phyloP scores from a whole-genome alignment of 2,329 filamentous ascomycete species.

The Lachnellula arida region DNA sequence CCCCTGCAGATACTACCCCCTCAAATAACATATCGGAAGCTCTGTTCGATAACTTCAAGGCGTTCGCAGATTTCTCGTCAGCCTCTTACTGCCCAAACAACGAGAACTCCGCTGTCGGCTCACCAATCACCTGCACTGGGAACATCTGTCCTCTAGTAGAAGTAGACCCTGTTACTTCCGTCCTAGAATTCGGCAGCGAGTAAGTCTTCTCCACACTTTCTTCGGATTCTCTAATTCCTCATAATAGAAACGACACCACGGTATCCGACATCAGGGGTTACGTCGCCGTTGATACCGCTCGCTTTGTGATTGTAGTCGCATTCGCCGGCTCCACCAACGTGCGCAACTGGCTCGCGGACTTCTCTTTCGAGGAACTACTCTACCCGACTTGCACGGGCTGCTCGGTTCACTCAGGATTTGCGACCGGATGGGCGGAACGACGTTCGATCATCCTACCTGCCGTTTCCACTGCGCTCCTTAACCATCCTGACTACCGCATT shows the following conservation, averaged over 20 bases:
- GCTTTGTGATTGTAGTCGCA: conserved; percentile 17
- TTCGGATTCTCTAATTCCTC: neutral
- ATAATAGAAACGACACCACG: conserved; percentile 6
- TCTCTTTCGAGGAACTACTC: conserved; percentile 3
- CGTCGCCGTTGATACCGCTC: conserved; percentile 13
- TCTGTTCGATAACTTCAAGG: conserved; percentile 16
- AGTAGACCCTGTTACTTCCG: conserved; percentile 9
- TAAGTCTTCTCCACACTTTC: neutral
- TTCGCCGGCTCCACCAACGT: conserved; percentile 18
- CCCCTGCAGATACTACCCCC: neutral
- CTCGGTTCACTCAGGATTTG: conserved; percentile 27
- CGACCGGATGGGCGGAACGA: conserved; percentile 16
- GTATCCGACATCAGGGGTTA: conserved; percentile 17
- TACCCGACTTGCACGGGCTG: conserved; percentile 5
- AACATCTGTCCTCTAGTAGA: conserved; percentile 16
- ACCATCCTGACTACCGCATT: conserved; percentile 22
- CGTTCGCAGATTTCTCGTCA: conserved; percentile 20
- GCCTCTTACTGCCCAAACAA: conserved; percentile 25
- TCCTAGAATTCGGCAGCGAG: conserved; percentile 17
- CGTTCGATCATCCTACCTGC: conserved; percentile 15
- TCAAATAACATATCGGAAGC: conserved; percentile 3
- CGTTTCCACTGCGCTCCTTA: conserved; percentile 12
- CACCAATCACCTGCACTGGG: conserved; percentile 15
- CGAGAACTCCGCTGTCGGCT: conserved; percentile 8
- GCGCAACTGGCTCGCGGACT: conserved; percentile 15